phyloP scores from a whole-genome alignment of 176 grass and related monocot genomes.

The Elaeis guineensis region DNA sequence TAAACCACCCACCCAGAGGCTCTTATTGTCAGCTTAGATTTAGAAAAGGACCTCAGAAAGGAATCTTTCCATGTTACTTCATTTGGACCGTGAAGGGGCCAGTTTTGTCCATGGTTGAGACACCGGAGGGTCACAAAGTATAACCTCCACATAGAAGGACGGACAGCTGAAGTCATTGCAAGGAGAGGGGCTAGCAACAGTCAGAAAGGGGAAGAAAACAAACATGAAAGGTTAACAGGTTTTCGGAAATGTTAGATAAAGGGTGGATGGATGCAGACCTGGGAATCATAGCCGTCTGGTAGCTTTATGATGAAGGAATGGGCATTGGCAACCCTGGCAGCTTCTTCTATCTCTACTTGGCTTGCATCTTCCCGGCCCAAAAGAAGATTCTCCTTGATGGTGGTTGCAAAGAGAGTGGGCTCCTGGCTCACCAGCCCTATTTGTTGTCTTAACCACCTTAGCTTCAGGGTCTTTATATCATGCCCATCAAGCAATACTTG shows the following conservation, averaged over 20 bases:
- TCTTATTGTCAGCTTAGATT: constrained; percentile 5
- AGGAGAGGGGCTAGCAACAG: background rate
- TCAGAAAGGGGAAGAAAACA: background rate
- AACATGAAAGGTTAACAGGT: too few species aligned
- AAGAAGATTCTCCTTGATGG: constrained; percentile 78
- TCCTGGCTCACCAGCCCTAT: constrained; percentile 90
- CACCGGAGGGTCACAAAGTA: background rate
- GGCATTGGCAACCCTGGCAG: constrained; percentile 65
- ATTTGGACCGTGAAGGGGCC: constrained; percentile 1
- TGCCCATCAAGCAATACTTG: constrained; percentile 66
- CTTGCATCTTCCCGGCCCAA: constrained; percentile 70
- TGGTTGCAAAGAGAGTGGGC: constrained; percentile 71
- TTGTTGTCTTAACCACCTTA: constrained; percentile 81
- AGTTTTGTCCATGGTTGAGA: background rate
- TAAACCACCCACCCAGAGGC: background rate
- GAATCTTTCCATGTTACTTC: constrained; percentile 15
- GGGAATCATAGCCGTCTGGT: constrained; percentile 76
- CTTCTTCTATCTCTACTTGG: constrained; percentile 62
- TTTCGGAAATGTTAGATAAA: too few species aligned
- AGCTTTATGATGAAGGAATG: constrained; percentile 84
- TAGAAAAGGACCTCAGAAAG: constrained; percentile 12
- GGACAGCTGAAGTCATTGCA: background rate
- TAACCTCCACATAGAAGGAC: background rate
- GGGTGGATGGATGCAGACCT: constrained; percentile 19
- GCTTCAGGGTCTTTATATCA: constrained; percentile 62